Evolutionary conservation across 2,329 filamentous ascomycete genomes (phyloP), one percentile per base, ranked within the genome.

Genomic region (Diplodia sapinea): DNA sequence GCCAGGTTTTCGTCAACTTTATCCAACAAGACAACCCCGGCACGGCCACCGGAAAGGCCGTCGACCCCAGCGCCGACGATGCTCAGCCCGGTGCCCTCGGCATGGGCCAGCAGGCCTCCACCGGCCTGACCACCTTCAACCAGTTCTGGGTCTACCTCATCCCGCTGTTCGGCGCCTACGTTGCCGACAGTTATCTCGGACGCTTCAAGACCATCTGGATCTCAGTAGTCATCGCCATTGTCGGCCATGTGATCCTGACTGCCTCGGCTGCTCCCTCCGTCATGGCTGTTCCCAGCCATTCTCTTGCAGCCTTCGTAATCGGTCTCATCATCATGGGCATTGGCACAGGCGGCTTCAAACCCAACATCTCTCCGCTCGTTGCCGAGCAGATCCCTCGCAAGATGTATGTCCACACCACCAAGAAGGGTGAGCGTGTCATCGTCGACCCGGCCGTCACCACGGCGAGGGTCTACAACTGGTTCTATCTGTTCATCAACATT

Each of bases 311-410:
- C n/a, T 84, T 88, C 72, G 79, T 87, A 57, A 78, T 82, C 15
- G 80, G 86, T 11, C 82, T 88, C 70, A 81, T 91, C 71, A 75
- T 90, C 70, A 88, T 90, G 69, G 89, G 88, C 69, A 75, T 90
- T 13, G 89, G 88, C 64, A 90, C 88, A 1, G 89, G 89, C 72
- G 87, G 87, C 69, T 90, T 91, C 81, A 91, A 91, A 80, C 86
- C 87, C 71, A 91, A 90, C 76, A 84, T 86, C 54, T 81, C 82
- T 62, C 84, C 84, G 55, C 73, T 86, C 69, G 77, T 82, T 50
- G 88, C 87, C 63, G 89, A 91, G 70, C 89, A 91, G 79, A 89
- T 90, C 72, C 83, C 82, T 66, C 79, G 82, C 72, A 87, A 83
- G 76, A 87, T 79, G 62, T 31, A 81, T 29, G 73, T 81, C 59